These are phyloP conservation scores for Streptanthus diversifolius DNA, from an alignment of 345 rosid genomes.

Conservation along the genomic window DNA sequence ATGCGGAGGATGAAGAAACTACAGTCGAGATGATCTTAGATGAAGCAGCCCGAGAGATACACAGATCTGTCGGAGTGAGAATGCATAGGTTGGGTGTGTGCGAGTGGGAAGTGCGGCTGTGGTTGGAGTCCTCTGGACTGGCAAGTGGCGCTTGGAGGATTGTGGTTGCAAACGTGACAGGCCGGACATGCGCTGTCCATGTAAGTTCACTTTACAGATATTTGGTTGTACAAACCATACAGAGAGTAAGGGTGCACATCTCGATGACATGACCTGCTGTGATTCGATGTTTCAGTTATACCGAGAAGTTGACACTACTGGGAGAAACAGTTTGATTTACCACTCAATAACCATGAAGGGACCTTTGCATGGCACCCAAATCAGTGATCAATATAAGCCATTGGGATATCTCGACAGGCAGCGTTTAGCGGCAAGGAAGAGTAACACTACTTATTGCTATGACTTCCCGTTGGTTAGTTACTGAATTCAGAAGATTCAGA, in stretches of 20 bases:
- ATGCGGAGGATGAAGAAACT: slow-evolving; percentile 65
- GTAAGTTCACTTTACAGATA: slow-evolving; percentile 48
- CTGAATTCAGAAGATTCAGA: slow-evolving; percentile 9
- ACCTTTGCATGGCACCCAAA: slow-evolving; percentile 63
- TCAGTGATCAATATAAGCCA: slow-evolving; percentile 66
- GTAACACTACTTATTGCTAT: slow-evolving; percentile 89
- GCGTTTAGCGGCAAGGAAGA: slow-evolving; percentile 82
- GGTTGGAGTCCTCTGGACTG: slow-evolving; percentile 77
- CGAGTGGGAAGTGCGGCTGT: slow-evolving; percentile 98
- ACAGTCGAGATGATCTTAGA: slow-evolving; percentile 67
- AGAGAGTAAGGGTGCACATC: slow-evolving; percentile 16
- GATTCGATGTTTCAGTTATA: slow-evolving; percentile 57
- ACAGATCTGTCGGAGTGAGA: slow-evolving; percentile 73
- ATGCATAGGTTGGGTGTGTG: slow-evolving; percentile 91
- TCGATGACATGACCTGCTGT: slow-evolving; percentile 6
- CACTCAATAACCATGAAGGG: slow-evolving; percentile 61
- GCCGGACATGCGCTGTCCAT: slow-evolving; percentile 87
- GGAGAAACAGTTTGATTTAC: slow-evolving; percentile 52
- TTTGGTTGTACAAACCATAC: not conserved
- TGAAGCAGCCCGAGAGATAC: slow-evolving; percentile 73
- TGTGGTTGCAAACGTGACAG: slow-evolving; percentile 79
- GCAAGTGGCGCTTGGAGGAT: slow-evolving; percentile 99
- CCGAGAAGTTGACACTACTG: slow-evolving; percentile 74
- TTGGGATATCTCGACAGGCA: slow-evolving; percentile 70
- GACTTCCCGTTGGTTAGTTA: slow-evolving; percentile 91